Evolutionary conservation across 805 yeast species (phyloP).

Genomic region (Candida easanensis): DNA sequence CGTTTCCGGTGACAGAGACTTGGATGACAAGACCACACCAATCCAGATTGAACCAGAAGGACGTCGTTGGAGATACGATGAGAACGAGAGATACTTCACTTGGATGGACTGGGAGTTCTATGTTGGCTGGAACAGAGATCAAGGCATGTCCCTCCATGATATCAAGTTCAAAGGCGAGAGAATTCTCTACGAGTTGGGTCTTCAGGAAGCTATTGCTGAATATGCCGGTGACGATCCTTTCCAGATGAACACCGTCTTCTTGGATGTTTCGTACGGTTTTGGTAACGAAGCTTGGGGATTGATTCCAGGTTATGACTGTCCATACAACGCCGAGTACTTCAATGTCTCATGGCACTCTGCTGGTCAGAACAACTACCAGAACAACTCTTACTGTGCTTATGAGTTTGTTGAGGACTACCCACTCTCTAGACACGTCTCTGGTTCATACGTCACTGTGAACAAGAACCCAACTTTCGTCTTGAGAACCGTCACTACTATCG

Average conservation of each 20-base stretch:
- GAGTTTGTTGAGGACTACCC: slow-evolving; percentile 25
- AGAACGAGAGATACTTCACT: slow-evolving; percentile 27
- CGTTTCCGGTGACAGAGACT: slow-evolving; percentile 20
- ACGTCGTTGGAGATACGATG: slow-evolving; percentile 27
- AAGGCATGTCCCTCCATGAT: slow-evolving; percentile 26
- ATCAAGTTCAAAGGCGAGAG: slow-evolving; percentile 31
- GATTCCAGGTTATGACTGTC: slow-evolving; percentile 30
- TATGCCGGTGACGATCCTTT: slow-evolving; percentile 32
- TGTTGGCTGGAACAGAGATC: slow-evolving; percentile 27
- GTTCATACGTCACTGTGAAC: slow-evolving; percentile 18
- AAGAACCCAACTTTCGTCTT: slow-evolving; percentile 26
- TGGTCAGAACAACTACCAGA: slow-evolving; percentile 25
- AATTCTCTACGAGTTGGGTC: slow-evolving; percentile 27
- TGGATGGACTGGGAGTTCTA: slow-evolving; percentile 33
- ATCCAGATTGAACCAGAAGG: slow-evolving; percentile 27
- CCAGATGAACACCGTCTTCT: slow-evolving; percentile 26
- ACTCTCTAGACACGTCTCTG: slow-evolving; percentile 23
- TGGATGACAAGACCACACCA: slow-evolving; percentile 27
- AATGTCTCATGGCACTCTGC: slow-evolving; percentile 27
- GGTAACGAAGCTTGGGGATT: slow-evolving; percentile 31
- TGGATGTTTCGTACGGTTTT: slow-evolving; percentile 28
- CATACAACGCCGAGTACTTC: slow-evolving; percentile 29
- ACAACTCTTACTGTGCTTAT: slow-evolving; percentile 29
- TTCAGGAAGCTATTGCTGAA: slow-evolving; percentile 32
- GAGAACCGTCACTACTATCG: slow-evolving; percentile 26